Evolutionary conservation across 169 alveolate species (phyloP).

Genomic region (Cryptosporidium tyzzeri): DNA sequence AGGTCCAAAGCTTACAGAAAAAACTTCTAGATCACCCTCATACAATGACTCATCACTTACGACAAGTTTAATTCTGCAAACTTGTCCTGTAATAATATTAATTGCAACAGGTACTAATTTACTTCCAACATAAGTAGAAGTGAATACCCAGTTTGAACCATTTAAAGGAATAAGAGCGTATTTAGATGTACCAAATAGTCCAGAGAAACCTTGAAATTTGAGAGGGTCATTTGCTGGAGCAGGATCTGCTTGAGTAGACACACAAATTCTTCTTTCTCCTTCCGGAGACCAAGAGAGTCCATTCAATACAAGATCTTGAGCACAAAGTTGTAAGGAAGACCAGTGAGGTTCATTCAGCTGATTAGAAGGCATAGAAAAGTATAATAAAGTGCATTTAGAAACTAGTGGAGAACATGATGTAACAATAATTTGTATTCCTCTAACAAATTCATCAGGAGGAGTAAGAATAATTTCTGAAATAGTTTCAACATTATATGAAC

Average conservation of each 20-base stretch:
- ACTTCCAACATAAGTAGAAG: conserved; percentile 34
- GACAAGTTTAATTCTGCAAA: conserved; percentile 26
- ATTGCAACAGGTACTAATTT: conserved; percentile 19
- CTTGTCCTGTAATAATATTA: conserved; percentile 25
- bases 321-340: conserved; percentile 61
- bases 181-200: conserved; percentile 25
- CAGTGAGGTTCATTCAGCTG: conserved; percentile 21
- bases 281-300: conserved; percentile 6
- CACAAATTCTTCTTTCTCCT: conserved; percentile 65
- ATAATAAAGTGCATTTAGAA: conserved; percentile 29
- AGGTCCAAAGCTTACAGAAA: conserved; percentile 4
- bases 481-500: not conserved
- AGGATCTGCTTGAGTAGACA: conserved; percentile 24
- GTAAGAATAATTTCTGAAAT: conserved; percentile 23
- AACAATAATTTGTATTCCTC: conserved; percentile 22
- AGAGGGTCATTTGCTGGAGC: conserved; percentile 31
- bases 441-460: conserved; percentile 43
- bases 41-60: conserved; percentile 1
- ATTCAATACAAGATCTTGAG: conserved; percentile 28
- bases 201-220: conserved; percentile 48
- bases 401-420: not conserved
- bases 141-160: conserved; percentile 57
- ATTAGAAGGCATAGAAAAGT: conserved; percentile 19
- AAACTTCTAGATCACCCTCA: conserved; percentile 7
- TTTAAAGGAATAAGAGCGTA: conserved; percentile 12